Base-by-base conservation (phyloP, 1,284 basidiomycete species). In the Moesziomyces aphidis region DNA sequence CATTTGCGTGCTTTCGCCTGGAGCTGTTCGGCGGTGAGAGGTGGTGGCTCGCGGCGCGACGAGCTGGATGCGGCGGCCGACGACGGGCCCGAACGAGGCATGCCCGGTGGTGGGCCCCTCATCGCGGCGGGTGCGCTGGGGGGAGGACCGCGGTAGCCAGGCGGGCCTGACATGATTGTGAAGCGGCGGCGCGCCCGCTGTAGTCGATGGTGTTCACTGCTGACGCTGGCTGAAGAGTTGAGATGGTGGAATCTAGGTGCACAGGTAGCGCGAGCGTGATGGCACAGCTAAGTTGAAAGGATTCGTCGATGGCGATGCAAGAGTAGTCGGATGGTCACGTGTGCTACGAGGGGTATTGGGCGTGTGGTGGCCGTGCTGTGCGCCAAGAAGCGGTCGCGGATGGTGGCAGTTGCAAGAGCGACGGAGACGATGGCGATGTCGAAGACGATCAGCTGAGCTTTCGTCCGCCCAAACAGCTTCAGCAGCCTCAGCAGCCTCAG, bases 1-100 rank as follows among this genome's bases (percentile, higher is more conserved):
- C 94, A 97, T 87, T 96, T 96, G 86, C 92, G 90, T 49, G 93
- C 90, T 87, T 96, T 96, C 85, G 92, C 90, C 26, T 90, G 90
- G 65, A 96, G 88, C 64, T 89, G 88, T 86, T 94, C 92, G 36
- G 89, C 89, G n/a, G 91, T 88, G 83, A 95, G 89, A 68, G 76
- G 48, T n/a, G 76, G 59, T n/a, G 85, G 68, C 47, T 75, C 73
- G 36, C 60, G 64, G 31, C 66, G 61, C 34, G 72, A 61, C 44
- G 60, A 22, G n/a, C 31, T 34, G 31, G 31, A 34, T 11, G 31
- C 9, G 10, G 68, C 48, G n/a, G 58, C 55, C 23, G 55, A 50
- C 19, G 44, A 49, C 34, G 60, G 24, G 54, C 57, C 57, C 5
- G 61, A 56, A 13, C 52, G 57, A 17, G 74, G 66, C 66, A 73